Evolutionary conservation across 139 green algal genomes (phyloP).

Genomic region (Ettlia oleoabundans): DNA sequence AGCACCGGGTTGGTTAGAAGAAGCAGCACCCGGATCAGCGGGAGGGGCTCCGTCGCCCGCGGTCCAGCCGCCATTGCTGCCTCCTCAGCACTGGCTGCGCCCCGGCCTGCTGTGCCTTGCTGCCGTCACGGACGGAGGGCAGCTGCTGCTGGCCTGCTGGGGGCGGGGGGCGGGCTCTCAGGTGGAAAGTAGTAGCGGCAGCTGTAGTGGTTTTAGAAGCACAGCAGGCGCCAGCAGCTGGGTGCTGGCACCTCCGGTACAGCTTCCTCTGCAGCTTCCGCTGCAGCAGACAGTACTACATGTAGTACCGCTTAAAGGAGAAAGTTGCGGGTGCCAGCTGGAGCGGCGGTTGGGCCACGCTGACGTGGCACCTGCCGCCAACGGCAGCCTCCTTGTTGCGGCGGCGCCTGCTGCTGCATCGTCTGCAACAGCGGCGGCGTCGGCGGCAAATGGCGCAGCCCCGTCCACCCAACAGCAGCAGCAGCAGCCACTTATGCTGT

Average conservation of each 20-base stretch:
- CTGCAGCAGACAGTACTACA: background rate
- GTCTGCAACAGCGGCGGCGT: background rate
- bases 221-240: background rate
- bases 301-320: too few species aligned
- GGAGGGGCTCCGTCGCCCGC: too few species aligned
- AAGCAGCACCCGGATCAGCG: too few species aligned
- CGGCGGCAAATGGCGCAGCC: background rate
- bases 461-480: background rate
- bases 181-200: background rate
- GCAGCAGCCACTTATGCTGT: background rate
- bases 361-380: background rate
- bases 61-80: background rate
- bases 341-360: background rate
- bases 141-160: slow-evolving; percentile 18
- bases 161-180: background rate
- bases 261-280: background rate
- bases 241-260: background rate
- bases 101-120: slow-evolving; percentile 7
- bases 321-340: too few species aligned
- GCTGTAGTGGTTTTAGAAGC: background rate
- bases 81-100: background rate
- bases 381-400: background rate
- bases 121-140: background rate
- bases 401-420: too few species aligned
- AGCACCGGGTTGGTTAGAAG: background rate